Conservation (phyloP, 371 early-diverging fungal genomes). For the Mucor ambiguus region DNA sequence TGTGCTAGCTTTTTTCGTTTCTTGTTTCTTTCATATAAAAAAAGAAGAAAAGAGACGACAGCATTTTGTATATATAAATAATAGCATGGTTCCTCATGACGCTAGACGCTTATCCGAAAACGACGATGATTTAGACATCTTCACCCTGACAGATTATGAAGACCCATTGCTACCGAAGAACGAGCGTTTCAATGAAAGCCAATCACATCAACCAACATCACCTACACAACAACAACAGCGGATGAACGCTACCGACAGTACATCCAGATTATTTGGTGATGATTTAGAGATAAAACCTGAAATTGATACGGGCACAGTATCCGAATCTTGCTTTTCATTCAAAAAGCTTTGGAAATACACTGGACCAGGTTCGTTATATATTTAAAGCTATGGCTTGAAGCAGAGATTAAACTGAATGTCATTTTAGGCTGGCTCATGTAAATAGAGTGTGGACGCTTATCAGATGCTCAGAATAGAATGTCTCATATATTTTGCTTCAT, state of each 20-base stretch:
- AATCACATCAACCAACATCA: not conserved
- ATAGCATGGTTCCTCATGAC: slow-evolving; percentile 28
- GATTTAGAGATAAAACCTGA: slow-evolving; percentile 49
- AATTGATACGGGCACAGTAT: slow-evolving; percentile 41
- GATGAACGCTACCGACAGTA: not conserved
- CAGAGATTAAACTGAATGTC: not conserved
- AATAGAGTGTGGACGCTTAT: not conserved
- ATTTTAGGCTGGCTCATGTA: slow-evolving; percentile 50
- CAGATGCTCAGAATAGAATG: not conserved
- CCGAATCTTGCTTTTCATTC: slow-evolving; percentile 44
- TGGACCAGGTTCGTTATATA: slow-evolving; percentile 49
- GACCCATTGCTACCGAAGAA: slow-evolving; percentile 9
- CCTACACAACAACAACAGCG: not conserved
- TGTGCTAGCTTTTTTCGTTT: not conserved
- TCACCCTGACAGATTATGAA: slow-evolving; percentile 13
- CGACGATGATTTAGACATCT: slow-evolving; percentile 13
- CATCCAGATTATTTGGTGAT: slow-evolving; percentile 17
- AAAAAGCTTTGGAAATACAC: slow-evolving; percentile 55
- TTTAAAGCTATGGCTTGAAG: not conserved
- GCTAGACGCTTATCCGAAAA: slow-evolving; percentile 19
- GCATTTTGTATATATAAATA: not conserved
- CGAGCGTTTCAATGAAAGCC: not conserved
- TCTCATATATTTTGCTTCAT: not conserved
- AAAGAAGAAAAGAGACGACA: not conserved
- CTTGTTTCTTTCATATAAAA: not conserved